Percentiles rank a stretch among this genome's conserved stretches.
Evolutionary conservation across 2,329 filamentous ascomycete genomes (phyloP).

Genomic region (Orbilia javanica): DNA sequence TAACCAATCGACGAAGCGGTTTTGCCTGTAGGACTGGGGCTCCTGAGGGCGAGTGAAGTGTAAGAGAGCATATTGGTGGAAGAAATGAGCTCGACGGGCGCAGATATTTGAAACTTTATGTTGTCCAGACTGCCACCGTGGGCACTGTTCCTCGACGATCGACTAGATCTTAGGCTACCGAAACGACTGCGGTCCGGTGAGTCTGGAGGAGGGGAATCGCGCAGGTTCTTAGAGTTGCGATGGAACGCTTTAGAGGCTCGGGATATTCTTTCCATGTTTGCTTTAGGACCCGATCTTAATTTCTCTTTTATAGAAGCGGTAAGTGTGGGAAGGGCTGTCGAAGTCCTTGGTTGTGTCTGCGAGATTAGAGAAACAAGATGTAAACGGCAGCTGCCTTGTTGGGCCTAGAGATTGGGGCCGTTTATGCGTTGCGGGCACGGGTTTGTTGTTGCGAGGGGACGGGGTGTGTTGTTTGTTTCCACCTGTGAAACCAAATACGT

Average conservation of each 20-base stretch:
- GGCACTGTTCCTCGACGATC: constrained; percentile 7
- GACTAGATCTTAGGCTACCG: constrained; percentile 19
- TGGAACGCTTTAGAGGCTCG: constrained; percentile 52
- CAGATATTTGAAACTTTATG: constrained; percentile 76
- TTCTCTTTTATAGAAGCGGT: background rate
- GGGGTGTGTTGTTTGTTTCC: constrained; percentile 56
- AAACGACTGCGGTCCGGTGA: constrained; percentile 44
- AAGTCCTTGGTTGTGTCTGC: constrained; percentile 1
- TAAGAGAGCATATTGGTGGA: constrained; percentile 97
- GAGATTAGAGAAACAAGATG: background rate
- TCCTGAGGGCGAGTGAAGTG: constrained; percentile 77
- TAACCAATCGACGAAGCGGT: constrained; percentile 46
- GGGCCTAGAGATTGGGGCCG: background rate
- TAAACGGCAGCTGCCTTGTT: constrained; percentile 47
- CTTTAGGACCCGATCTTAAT: no score
- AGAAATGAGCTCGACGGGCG: constrained; percentile 85
- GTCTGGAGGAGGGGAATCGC: constrained; percentile 51
- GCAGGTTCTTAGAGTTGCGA: constrained; percentile 52
- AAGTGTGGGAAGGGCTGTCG: background rate
- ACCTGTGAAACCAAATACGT: constrained; percentile 50
- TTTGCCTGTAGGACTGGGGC: constrained; percentile 46
- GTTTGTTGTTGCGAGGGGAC: constrained; percentile 18
- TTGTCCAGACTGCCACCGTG: constrained; percentile 26
- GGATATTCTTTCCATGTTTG: constrained; percentile 44
- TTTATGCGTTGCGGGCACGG: constrained; percentile 34